Base-by-base conservation (phyloP, 371 early-diverging fungal species). In the Apophysomyces sp. region DNA sequence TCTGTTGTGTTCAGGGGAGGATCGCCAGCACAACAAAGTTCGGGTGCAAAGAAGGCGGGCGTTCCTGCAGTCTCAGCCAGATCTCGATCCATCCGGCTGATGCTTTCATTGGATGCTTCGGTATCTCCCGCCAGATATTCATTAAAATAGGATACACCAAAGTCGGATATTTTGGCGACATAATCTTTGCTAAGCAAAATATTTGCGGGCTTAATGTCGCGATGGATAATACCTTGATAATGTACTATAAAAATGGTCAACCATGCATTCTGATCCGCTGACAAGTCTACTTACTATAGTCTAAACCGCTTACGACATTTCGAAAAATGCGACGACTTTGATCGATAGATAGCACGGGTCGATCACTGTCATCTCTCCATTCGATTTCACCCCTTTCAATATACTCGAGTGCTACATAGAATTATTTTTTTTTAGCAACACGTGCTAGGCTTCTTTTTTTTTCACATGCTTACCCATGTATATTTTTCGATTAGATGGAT, bases 31-130 rank as follows among this genome's bases (percentile, higher is more conserved):
- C 88, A 92, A 21, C 98, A 97, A 15, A 96, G 82, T 72, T 96
- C 97, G 16, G 97, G 98, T 21, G 97, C 98, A 81, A 97, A 95
- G 73, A 96, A 97, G 3, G 98, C 97, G 3, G 98, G 98, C 13
- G 90, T 91, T 3, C 98, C 98, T 3, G 93, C 97, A 1, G 98
- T 96, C 68, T 93, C 94, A 41, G 92, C 92, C 31, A 97, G 78
- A 66, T 96, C 93, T 39, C 84, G 75, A 63, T 89, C 90, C 21
- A 67, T 87, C 28, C 73, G 59, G 59, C 82, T 74, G 61, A 74
- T 15, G 31, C 54, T 52, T 11, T 59, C 18, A 12, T 34, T 13
- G 52, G 40, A 31, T 24, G 30, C 55, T 59, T 58, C 49, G 21
- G 21, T 44, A 28, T 52, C 59, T 30, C 55, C 72, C 34, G 62